Conservation (phyloP, 2,329 filamentous ascomycete species). For the Cladobotryum mycophilum region DNA sequence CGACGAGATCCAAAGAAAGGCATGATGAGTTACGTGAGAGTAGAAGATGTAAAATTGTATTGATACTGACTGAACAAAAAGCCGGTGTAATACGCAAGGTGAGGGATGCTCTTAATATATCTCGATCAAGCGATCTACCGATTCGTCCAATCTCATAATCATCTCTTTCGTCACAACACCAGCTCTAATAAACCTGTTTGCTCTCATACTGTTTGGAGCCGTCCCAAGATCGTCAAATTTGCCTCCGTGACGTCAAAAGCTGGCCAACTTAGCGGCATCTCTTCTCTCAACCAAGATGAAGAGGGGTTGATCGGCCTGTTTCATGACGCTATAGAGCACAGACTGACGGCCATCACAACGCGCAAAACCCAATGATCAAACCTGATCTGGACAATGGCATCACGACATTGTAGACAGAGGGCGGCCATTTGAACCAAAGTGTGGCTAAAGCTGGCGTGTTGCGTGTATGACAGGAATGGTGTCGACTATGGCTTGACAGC, state of each 20-base stretch:
- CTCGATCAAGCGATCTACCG: background rate
- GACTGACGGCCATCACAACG: no score
- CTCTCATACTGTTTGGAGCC: constrained; percentile 3
- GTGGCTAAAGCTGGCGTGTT: no score
- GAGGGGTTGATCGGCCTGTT: no score
- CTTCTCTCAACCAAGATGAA: background rate
- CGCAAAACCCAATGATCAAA: no score
- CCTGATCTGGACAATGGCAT: no score
- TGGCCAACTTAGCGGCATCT: constrained; percentile 5
- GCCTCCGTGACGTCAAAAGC: constrained; percentile 17
- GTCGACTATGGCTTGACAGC: no score
- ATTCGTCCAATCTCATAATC: background rate
- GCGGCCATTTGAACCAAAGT: no score
- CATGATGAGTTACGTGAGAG: constrained; percentile 16
- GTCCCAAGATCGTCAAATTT: constrained; percentile 4
- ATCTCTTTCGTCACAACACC: no score
- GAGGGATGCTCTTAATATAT: background rate
- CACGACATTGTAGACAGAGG: no score
- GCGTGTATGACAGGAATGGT: no score
- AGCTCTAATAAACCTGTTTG: constrained; percentile 7
- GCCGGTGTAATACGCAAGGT: background rate
- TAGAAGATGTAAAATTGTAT: background rate
- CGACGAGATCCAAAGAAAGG: constrained; percentile 26
- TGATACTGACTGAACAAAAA: background rate
- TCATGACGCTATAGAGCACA: no score